Base-by-base conservation (phyloP, 768 basidiomycete species). In the Phaffia australis region DNA sequence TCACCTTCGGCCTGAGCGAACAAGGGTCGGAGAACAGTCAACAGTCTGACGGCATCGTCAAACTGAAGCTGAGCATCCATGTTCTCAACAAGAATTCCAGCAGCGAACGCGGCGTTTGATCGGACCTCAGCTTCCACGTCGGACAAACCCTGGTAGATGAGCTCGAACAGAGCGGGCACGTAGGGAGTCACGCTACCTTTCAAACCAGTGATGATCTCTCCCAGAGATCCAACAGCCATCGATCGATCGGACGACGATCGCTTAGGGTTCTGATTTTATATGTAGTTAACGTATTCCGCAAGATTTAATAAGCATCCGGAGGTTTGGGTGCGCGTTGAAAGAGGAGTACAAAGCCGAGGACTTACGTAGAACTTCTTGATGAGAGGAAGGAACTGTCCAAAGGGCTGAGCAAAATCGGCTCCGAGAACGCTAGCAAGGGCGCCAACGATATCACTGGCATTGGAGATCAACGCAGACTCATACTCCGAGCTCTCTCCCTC, bases 31-130 rank as follows among this genome's bases (percentile, higher is more conserved):
- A 98, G 84, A 0, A 85, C 85, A 47, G 78, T 79, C 58, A 98
- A 87, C 52, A 98, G 80, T 67, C 81, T 81, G 50, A 85, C 77
- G 49, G 97, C 82, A 75, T 99, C 91, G 56, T 68, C 56, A 32
- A 64, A 63, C 18, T 58, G 57, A 47, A 68, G 61, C 61, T 68
- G 61, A 65, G 84, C 76, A 56, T 85, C 80, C 8, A 89, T 85
- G 79, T 91, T 83, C 78, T 93, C 89, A 70, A 97, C 83, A 64
- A 99, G 83, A 51, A 94, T 85, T 67, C 95, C 94, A 46, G 84
- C 81, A 46, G 93, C 94, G 75, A 95, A 99, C 19, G 92, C 91
- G 23, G 92, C 91, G 72, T 98, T 98, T 78, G 89, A 92, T 72
- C 88, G 85, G 11, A 98, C 93, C 77, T 98, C 94, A n/a, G 85